Conservation (phyloP, 176 grass and related monocot species). For the Triticum urartu region DNA sequence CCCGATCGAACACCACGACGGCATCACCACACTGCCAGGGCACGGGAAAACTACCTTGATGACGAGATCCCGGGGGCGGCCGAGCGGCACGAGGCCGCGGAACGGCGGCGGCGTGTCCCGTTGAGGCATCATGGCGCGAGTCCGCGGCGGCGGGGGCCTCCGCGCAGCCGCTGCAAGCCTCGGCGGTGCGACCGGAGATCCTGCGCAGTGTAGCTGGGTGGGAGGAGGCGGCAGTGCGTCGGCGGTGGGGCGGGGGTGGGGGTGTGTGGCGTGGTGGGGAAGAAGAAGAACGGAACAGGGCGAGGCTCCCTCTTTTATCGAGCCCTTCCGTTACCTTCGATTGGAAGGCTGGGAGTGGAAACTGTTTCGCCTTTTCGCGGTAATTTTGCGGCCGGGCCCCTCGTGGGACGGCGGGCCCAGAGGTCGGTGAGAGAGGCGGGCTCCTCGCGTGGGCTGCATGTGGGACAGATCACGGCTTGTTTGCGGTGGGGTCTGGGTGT, state of each 20-base stretch:
- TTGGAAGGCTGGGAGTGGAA: background rate
- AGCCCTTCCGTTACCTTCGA: constrained; percentile 22
- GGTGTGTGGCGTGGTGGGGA: background rate
- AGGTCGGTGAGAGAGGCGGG: background rate
- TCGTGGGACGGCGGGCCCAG: background rate
- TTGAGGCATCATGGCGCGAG: constrained; percentile 25
- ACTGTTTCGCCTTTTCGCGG: background rate
- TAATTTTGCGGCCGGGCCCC: background rate
- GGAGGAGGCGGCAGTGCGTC: constrained; percentile 3
- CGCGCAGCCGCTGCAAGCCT: background rate
- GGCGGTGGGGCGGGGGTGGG: background rate
- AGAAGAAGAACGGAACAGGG: too few relatives aligned
- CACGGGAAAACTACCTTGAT: constrained; percentile 48
- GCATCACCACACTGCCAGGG: background rate
- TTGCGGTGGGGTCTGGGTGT: background rate
- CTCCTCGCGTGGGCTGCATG: background rate
- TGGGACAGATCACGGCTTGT: background rate
- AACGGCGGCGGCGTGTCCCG: background rate
- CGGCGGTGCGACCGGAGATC: background rate
- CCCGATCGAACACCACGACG: background rate
- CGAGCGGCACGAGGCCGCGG: background rate
- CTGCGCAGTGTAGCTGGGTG: background rate
- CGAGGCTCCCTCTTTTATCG: background rate
- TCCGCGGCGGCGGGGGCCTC: background rate
- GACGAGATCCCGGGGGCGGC: constrained; percentile 36